Percentiles rank a stretch among this genome's conserved stretches.
Evolutionary conservation across 192 early-diverging fungal genomes (phyloP).

Genomic region (Fimicolochytrium jonesii): DNA sequence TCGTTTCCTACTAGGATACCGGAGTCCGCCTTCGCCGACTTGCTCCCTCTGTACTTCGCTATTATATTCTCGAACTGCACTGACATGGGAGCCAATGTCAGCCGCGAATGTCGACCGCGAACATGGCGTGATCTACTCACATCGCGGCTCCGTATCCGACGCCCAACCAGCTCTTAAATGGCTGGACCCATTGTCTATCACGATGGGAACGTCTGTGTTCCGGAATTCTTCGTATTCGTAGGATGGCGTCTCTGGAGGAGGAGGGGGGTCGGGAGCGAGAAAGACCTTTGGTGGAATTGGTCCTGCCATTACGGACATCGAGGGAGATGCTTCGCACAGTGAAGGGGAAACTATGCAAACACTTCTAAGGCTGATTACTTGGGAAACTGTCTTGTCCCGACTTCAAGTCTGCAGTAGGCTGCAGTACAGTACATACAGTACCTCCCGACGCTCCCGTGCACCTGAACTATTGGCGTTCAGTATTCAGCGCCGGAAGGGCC

Average conservation of each 20-base stretch:
- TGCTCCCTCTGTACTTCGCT: conserved; percentile 56
- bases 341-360: too few relatives aligned
- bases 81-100: conserved; percentile 8
- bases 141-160: conserved; percentile 49
- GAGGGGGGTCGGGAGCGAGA: background rate
- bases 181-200: conserved; percentile 75
- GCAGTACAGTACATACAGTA: too few relatives aligned
- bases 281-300: background rate
- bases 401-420: too few relatives aligned
- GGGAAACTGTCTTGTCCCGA: too few relatives aligned
- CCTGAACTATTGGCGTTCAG: too few relatives aligned
- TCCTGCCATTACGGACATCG: too few relatives aligned
- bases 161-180: conserved; percentile 84
- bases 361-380: too few relatives aligned
- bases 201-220: conserved; percentile 39
- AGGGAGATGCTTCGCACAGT: too few relatives aligned
- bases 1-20: conserved; percentile 68
- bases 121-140: conserved; percentile 27
- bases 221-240: conserved; percentile 13
- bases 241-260: background rate
- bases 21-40: conserved; percentile 29
- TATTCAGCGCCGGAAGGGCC: too few relatives aligned
- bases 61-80: conserved; percentile 71
- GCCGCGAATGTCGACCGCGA: background rate
- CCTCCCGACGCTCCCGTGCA: too few relatives aligned